Evolutionary conservation across 2,329 filamentous ascomycete genomes (phyloP).

Genomic region (Penicillium concentricum): DNA sequence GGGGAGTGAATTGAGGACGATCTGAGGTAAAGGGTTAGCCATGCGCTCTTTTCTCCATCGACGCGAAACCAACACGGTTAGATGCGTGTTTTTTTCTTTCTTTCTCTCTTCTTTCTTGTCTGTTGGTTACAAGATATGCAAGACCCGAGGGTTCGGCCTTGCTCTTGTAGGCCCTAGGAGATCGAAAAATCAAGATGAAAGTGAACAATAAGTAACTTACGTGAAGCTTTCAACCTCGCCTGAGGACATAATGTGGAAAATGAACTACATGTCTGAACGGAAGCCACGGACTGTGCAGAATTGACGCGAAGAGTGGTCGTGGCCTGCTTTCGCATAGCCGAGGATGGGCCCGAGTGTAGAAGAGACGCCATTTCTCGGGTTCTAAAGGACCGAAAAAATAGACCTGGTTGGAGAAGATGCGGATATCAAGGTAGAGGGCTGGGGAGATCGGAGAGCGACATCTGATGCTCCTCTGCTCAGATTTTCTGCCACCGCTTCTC

Average conservation of each 20-base stretch:
- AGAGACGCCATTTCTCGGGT: constrained; percentile 31
- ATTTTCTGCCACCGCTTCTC: constrained; percentile 28
- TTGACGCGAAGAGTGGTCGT: constrained; percentile 29
- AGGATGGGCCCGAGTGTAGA: constrained; percentile 31
- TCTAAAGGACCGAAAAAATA: constrained; percentile 8
- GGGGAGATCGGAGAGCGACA: constrained; percentile 5
- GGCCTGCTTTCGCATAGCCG: constrained; percentile 38
- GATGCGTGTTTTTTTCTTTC: neutral
- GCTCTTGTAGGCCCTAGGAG: neutral
- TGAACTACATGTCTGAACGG: constrained; percentile 30
- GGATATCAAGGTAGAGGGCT: neutral
- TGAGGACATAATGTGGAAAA: constrained; percentile 31
- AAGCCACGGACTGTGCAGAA: constrained; percentile 27
- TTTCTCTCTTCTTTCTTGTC: neutral
- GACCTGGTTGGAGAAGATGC: constrained; percentile 8
- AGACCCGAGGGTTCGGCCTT: neutral
- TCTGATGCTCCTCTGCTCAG: constrained; percentile 18
- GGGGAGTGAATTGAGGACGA: constrained; percentile 23
- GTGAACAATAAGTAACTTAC: constrained; percentile 26
- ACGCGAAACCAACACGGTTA: neutral
- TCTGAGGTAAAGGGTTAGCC: constrained; percentile 20
- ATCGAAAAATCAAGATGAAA: constrained; percentile 1
- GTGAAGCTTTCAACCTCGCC: constrained; percentile 26
- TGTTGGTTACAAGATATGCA: constrained; percentile 2
- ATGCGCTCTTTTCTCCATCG: neutral